These are phyloP conservation scores for Punica granatum DNA, from an alignment of 345 rosid genomes.

Conservation along the genomic window DNA sequence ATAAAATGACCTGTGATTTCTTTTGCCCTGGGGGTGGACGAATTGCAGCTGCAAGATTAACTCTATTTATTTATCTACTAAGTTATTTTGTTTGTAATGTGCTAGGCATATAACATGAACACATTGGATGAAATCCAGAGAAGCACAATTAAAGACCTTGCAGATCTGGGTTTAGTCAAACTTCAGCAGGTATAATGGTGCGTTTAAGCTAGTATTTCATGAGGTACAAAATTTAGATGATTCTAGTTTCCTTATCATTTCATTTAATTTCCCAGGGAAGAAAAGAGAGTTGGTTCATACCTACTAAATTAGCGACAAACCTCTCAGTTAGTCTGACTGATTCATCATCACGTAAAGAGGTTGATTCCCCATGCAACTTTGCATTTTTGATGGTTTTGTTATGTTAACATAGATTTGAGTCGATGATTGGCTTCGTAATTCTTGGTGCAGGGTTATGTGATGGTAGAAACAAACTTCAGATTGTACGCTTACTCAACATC, in stretches of 20 bases:
- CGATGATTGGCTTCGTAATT: neutral
- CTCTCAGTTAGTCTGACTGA: constrained; percentile 85
- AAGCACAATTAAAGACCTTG: constrained; percentile 71
- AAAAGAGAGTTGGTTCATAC: constrained; percentile 95
- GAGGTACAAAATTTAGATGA: neutral
- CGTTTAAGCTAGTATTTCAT: neutral
- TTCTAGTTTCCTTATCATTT: constrained; percentile 4
- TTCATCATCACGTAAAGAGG: constrained; percentile 83
- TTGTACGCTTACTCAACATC: constrained; percentile 89
- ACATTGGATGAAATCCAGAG: constrained; percentile 73
- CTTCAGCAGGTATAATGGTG: constrained; percentile 69
- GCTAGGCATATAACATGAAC: constrained; percentile 75
- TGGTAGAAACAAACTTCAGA: constrained; percentile 93
- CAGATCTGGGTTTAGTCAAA: constrained; percentile 91
- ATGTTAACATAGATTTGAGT: neutral
- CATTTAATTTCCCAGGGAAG: constrained; percentile 51
- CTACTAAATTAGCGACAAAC: constrained; percentile 86
- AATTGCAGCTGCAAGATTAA: neutral
- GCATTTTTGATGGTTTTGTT: neutral
- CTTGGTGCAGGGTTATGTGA: constrained; percentile 66
- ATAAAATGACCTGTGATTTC: neutral
- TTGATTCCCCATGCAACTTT: constrained; percentile 14
- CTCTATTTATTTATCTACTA: neutral
- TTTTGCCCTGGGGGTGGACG: neutral
- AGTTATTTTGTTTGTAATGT: neutral